Evolutionary conservation across 345 rosid species (phyloP).

Genomic region (Adansonia digitata): DNA sequence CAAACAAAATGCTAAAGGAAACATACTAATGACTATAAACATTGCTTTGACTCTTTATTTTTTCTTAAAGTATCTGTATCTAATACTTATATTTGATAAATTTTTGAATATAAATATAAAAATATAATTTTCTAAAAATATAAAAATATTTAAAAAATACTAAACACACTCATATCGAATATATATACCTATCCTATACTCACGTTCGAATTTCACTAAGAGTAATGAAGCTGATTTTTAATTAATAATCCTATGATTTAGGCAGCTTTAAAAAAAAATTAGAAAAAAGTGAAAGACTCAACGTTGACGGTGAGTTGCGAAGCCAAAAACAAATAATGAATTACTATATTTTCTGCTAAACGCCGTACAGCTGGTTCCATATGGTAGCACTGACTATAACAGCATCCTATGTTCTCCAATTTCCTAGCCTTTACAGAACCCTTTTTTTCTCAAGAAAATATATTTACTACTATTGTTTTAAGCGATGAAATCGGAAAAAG

Average conservation of each 20-base stretch:
- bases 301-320: not conserved
- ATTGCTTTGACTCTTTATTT: too few relatives aligned
- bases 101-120: too few relatives aligned
- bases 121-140: too few relatives aligned
- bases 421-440: slow-evolving; percentile 11
- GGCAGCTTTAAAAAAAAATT: not conserved
- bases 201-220: too few relatives aligned
- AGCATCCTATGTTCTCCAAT: slow-evolving; percentile 46
- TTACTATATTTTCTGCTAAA: slow-evolving; percentile 21
- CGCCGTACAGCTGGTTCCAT: slow-evolving; percentile 42
- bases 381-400: slow-evolving; percentile 44
- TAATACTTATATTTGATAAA: too few relatives aligned
- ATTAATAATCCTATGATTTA: not conserved
- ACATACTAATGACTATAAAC: too few relatives aligned
- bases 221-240: too few relatives aligned
- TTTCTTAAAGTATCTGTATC: too few relatives aligned
- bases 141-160: too few relatives aligned
- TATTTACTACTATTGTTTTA: not conserved
- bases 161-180: too few relatives aligned
- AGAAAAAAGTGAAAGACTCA: not conserved
- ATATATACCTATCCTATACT: too few relatives aligned
- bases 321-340: not conserved
- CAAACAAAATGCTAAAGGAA: not conserved
- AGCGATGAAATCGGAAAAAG: slow-evolving; percentile 19
- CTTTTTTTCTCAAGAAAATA: not conserved